Evolutionary conservation across 805 yeast species (phyloP), one percentile per base, ranked within the genome.

Genomic region (Pichia pseudocactophila): DNA sequence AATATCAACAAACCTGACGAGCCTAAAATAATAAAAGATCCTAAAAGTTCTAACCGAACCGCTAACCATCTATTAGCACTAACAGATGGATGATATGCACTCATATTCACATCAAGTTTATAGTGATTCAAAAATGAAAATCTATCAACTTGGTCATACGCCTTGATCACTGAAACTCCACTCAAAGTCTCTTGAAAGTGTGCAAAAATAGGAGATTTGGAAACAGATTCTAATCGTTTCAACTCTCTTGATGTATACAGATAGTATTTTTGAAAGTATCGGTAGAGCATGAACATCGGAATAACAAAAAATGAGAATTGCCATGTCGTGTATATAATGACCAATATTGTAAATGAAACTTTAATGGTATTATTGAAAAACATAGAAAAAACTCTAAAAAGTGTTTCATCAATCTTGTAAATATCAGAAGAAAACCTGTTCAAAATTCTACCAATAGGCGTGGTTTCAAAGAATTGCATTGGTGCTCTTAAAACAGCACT

Each of bases 51-150:
- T 46, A 92, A 71, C 57, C 99, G 75, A 10, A 87, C 95, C 9
- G 97, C 96, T 47, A 92, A 74, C 99, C 99, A 92, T 66, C 99
- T 78, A 62, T 94, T 92, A 11, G 96, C 89, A 59, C 85, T 82
- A 44, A 88, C 78, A 10, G 95, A 74, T 25, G 97, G 96, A 69
- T 87, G 94, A 56, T 76, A 87, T 0, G 97, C 97, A 53, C 83
- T 74, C 82, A 90, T 78, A 60, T 92, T 90, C 54, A 74, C 75
- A 58, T 92, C 97, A 54, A 89, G 74, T 57, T 84, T 76, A 33
- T 74, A 65, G 55, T 76, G 75, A 58, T 82, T 83, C 59, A 82
- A 69, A 52, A 68, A 76, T 35, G 64, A 65, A 57, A 84, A 84
- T 59, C 92, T 70, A 1, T 66, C 62, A 41, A 71, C 70, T 57